Percentiles rank a stretch among this genome's conserved stretches.
These are phyloP conservation scores for Vinca minor DNA, from an alignment of 257 asterid genomes.

Conservation along the genomic window DNA sequence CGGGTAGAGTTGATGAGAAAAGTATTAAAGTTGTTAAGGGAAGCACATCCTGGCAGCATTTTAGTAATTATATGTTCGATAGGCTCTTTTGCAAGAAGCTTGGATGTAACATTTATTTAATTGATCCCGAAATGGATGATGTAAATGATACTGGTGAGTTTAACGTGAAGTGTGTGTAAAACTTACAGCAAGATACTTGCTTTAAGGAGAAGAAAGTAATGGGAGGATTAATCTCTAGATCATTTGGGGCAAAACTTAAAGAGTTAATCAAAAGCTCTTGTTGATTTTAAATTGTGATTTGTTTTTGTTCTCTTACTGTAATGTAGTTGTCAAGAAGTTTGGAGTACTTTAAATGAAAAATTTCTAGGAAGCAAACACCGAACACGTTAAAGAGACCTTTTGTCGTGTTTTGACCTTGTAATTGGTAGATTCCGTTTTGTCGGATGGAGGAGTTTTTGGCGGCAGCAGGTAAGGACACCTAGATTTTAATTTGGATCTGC, in stretches of 20 bases:
- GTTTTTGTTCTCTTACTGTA: no score
- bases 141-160: neutral
- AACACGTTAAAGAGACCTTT: no score
- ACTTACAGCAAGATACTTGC: neutral
- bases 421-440: neutral
- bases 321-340: neutral
- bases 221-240: neutral
- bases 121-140: neutral
- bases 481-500: neutral
- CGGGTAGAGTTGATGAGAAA: neutral
- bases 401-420: neutral
- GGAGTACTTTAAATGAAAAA: neutral
- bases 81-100: no score
- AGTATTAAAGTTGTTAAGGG: neutral
- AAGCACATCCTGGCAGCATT: neutral
- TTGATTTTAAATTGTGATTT: no score
- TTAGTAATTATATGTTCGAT: no score
- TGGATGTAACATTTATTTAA: no score
- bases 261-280: neutral
- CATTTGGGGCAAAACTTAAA: no score
- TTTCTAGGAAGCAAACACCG: neutral
- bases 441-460: neutral
- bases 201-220: constrained; percentile 4
- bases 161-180: neutral
- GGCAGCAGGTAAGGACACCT: neutral